phyloP scores from a whole-genome alignment of 2,329 filamentous ascomycete genomes.

The Xylariaceae sp. region DNA sequence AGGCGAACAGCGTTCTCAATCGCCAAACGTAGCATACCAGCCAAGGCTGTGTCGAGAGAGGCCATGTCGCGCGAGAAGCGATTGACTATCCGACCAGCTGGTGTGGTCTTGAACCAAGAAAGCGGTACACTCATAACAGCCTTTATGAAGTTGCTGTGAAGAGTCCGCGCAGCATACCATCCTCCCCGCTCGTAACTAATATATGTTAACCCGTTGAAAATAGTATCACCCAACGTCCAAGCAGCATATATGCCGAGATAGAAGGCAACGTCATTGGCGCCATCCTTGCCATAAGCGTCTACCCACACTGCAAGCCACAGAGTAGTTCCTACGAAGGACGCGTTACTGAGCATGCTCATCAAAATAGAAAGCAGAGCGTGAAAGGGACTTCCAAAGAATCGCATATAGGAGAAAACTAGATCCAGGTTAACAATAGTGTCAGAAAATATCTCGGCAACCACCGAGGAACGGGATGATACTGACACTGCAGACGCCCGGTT shows the following conservation, averaged over 20 bases:
- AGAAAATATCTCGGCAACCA: not conserved
- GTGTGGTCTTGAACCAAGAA: constrained; percentile 52
- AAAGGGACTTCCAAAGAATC: constrained; percentile 43
- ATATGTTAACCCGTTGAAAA: constrained; percentile 40
- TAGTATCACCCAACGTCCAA: constrained; percentile 40
- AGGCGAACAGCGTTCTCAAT: constrained; percentile 37
- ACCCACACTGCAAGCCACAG: constrained; percentile 52
- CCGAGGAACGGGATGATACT: constrained; percentile 18
- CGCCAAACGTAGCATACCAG: constrained; percentile 39
- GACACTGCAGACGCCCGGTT: constrained; percentile 41
- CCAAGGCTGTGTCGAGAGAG: constrained; percentile 48
- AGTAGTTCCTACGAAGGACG: constrained; percentile 39
- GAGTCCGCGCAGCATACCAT: constrained; percentile 49
- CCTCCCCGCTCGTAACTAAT: constrained; percentile 49
- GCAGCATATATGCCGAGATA: constrained; percentile 50
- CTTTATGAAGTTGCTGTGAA: constrained; percentile 49
- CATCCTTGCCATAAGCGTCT: constrained; percentile 43
- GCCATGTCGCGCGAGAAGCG: constrained; percentile 53
- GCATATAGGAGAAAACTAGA: constrained; percentile 46
- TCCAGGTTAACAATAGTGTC: constrained; percentile 17
- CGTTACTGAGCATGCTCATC: constrained; percentile 38
- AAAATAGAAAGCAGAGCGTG: constrained; percentile 39
- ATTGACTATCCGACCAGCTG: constrained; percentile 49
- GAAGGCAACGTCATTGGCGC: constrained; percentile 42
- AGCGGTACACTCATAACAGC: constrained; percentile 50